A percentile compares a stretch with the other conserved stretches of the same genome.
Evolutionary conservation across 2,329 filamentous ascomycete genomes (phyloP).

Genomic region (Venturia asperata): DNA sequence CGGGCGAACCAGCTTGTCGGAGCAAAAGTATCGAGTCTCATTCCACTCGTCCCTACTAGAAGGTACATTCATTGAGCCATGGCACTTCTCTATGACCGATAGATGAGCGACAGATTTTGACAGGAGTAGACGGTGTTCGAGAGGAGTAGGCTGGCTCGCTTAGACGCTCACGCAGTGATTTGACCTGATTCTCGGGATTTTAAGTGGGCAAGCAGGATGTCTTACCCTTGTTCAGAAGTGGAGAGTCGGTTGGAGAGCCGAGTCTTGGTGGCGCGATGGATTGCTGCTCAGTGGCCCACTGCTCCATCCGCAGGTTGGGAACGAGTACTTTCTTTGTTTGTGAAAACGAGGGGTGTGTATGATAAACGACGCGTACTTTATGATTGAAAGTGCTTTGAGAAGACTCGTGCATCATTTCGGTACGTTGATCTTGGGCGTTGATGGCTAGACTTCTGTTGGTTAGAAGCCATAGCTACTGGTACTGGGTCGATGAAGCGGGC

Average conservation of each 20-base stretch:
- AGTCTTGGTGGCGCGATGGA: neutral
- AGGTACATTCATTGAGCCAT: neutral
- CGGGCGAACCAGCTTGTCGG: neutral
- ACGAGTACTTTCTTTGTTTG: neutral
- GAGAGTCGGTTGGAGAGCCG: neutral
- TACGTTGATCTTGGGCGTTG: neutral
- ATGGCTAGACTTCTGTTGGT: neutral
- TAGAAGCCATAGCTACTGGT: neutral
- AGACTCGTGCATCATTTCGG: neutral
- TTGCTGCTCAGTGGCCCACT: neutral
- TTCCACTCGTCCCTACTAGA: neutral
- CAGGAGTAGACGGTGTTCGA: neutral
- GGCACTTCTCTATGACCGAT: neutral
- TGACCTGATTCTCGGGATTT: neutral
- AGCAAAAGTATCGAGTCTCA: neutral
- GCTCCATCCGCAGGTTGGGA: neutral
- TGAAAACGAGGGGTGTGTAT: neutral
- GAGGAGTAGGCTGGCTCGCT: constrained; percentile 7
- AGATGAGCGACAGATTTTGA: neutral
- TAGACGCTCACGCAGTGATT: constrained; percentile 3
- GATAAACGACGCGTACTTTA: neutral
- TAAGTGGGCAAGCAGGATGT: neutral
- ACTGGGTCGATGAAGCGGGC: neutral
- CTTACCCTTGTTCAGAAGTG: neutral
- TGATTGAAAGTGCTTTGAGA: neutral